phyloP scores from a whole-genome alignment of 2,329 filamentous ascomycete species.

The Trichoderma sp. region DNA sequence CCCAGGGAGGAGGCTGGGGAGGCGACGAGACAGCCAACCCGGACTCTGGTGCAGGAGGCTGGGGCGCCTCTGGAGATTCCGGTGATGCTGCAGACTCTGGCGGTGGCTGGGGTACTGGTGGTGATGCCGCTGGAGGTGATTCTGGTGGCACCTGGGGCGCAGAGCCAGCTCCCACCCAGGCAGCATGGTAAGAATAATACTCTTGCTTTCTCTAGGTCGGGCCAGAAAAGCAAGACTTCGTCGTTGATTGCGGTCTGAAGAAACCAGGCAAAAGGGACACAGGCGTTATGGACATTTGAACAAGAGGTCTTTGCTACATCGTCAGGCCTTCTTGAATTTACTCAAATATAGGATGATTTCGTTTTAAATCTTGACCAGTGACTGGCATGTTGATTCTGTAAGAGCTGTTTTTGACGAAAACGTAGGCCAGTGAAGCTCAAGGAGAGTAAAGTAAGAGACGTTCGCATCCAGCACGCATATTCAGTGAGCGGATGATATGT shows the following conservation, averaged over 20 bases:
- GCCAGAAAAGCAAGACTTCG: neutral
- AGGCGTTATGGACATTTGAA: neutral
- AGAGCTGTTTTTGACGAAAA: neutral
- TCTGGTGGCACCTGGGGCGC: conserved; percentile 18
- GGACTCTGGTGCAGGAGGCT: conserved; percentile 24
- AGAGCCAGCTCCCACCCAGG: neutral
- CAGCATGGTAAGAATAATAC: neutral
- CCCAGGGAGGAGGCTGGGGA: conserved; percentile 25
- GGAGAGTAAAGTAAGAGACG: neutral
- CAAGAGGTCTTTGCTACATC: neutral
- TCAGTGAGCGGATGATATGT: neutral
- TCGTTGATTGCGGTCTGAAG: neutral
- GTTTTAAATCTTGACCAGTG: neutral
- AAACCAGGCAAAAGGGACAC: neutral
- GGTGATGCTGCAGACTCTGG: neutral
- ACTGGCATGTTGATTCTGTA: neutral
- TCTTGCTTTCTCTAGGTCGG: neutral
- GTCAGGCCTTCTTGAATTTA: neutral
- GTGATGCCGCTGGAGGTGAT: neutral
- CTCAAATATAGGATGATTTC: neutral
- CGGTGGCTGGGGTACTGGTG: conserved; percentile 20
- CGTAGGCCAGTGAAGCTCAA: neutral
- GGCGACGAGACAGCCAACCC: neutral
- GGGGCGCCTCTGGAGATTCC: conserved; percentile 18
- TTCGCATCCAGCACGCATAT: neutral